These are phyloP conservation scores for Heritiera littoralis DNA, from an alignment of 345 rosid species.

Conservation along the genomic window DNA sequence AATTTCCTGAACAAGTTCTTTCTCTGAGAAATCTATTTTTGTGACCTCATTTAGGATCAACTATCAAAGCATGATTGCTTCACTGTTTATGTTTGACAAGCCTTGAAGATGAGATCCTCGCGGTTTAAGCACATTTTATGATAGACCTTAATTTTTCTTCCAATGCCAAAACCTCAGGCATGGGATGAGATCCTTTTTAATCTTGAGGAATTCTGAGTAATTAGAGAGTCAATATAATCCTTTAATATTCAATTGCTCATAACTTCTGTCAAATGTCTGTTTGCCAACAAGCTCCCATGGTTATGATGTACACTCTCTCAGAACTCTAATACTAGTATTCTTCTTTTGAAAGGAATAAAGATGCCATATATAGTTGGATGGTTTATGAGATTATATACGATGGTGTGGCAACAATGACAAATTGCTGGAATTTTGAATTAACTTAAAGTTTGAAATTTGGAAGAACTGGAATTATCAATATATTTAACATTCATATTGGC, in stretches of 20 bases:
- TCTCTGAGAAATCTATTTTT: neutral
- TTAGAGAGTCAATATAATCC: neutral
- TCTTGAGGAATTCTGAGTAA: too few relatives aligned
- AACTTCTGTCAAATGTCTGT: neutral
- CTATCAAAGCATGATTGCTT: too few relatives aligned
- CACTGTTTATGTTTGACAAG: too few relatives aligned
- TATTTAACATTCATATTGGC: slow-evolving; percentile 15
- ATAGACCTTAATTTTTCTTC: neutral
- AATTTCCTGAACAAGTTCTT: neutral
- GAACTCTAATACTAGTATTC: too few relatives aligned
- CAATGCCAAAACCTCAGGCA: neutral
- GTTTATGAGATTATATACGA: too few relatives aligned
- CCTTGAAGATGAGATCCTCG: too few relatives aligned
- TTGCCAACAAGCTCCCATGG: neutral
- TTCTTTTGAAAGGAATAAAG: neutral
- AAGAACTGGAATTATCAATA: neutral
- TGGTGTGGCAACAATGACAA: too few relatives aligned
- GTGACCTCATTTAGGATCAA: neutral
- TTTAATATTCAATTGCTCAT: neutral
- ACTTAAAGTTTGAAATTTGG: neutral
- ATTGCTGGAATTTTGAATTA: neutral
- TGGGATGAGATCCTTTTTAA: too few relatives aligned
- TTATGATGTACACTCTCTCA: neutral
- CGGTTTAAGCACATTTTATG: neutral
- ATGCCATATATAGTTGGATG: too few relatives aligned